Evolutionary conservation across 768 basidiomycete species (phyloP), one percentile per base, ranked within the genome.

Genomic region (Albatrellus ellisii): DNA sequence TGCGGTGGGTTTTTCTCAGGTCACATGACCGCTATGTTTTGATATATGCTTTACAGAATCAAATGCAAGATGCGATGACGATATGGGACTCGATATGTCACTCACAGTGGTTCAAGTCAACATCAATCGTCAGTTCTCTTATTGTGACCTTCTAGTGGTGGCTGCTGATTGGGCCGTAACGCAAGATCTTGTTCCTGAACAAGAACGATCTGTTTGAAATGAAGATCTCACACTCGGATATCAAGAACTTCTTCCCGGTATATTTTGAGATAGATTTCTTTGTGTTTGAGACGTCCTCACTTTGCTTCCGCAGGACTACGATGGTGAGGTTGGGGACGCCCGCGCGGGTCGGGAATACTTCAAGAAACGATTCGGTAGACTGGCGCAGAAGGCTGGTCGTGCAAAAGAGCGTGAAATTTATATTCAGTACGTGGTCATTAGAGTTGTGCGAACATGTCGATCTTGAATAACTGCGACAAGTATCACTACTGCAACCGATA

Each of bases 21-120:
- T 37, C 26, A 1, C n/a, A 25, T 25, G 17, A 20, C 21, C 14
- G 21, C 11, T 17, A 21, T 24, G 15, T 42, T 45, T 39, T 25
- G 15, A 43, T 45, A 21, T 39, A 44, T 46, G 46, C 26, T 24
- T 6, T 54, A n/a, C n/a, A 91, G 83, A 97, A 97, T 56, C 91
- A 94, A 78, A 94, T 97, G 90, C 86, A 92, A 66, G 91, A 97
- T 49, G 88, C 91, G 1, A 84, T 97, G 79, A 88, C 88, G n/a
- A 88, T 97, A 38, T 97, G 91, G 82, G 91, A 97, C 52, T 90
- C 89, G 31, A 92, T 97, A 71, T 92, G 89, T 62, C 89, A 95
- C 59, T 92, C 89, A 8, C 89, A 92, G 50, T 95, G 90, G 90
- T 95, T 95, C 65, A 85, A 86, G 61, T 75, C 83, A 49, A 92